phyloP scores from a whole-genome alignment of 106 monocot genomes.

The Triglochin maritima region DNA sequence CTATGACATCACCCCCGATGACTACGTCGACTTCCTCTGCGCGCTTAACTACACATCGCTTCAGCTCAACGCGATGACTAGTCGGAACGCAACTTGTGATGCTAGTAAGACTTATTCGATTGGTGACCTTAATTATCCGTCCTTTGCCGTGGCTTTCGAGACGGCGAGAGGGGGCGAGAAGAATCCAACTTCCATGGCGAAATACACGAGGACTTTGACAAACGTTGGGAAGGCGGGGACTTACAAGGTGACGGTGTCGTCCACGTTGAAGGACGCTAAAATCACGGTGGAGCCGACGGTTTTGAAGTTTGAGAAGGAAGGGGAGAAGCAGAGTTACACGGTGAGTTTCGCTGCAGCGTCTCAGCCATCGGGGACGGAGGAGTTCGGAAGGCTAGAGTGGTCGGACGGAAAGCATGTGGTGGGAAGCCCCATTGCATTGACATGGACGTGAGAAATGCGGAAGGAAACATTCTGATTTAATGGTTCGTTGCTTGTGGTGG shows the following conservation, averaged over 20 bases:
- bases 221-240: constrained; percentile 19
- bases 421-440: constrained; percentile 61
- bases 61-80: constrained; percentile 39
- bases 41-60: constrained; percentile 62
- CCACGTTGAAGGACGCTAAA: constrained; percentile 27
- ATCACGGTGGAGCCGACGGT: constrained; percentile 46
- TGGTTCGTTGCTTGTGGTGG: background rate
- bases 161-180: constrained; percentile 22
- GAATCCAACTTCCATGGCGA: constrained; percentile 6
- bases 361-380: constrained; percentile 49
- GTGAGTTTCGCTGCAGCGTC: constrained; percentile 58
- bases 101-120: constrained; percentile 25
- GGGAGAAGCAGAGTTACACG: constrained; percentile 67
- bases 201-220: constrained; percentile 21
- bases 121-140: constrained; percentile 71
- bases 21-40: constrained; percentile 84
- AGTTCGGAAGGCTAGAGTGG: constrained; percentile 64
- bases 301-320: constrained; percentile 41
- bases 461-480: background rate
- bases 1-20: constrained; percentile 49
- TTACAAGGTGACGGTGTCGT: constrained; percentile 34
- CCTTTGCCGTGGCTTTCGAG: constrained; percentile 60
- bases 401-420: constrained; percentile 69
- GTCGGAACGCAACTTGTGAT: constrained; percentile 34
- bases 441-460: constrained; percentile 47